Conservation (phyloP, 2,329 filamentous ascomycete species). For the Cordyceps javanica region DNA sequence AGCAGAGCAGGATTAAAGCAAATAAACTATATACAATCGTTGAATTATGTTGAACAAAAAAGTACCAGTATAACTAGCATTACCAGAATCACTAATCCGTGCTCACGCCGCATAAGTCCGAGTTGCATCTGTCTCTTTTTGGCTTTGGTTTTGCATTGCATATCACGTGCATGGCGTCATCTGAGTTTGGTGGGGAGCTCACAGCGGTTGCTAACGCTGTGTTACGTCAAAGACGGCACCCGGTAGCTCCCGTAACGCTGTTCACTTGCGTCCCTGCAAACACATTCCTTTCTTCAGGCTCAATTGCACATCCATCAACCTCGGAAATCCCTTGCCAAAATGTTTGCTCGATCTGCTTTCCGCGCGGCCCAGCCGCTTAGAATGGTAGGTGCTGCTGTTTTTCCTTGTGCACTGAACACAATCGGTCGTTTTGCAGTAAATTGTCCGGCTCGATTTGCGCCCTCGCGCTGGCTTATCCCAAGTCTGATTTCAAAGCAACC, state of each 20-base stretch:
- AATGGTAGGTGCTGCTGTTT: conserved; percentile 43
- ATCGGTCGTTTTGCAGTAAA: not conserved
- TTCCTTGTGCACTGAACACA: not conserved
- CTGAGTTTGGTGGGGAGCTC: conserved; percentile 6
- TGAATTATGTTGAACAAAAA: not conserved
- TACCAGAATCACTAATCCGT: not conserved
- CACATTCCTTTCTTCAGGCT: not conserved
- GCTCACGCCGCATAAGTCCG: not conserved
- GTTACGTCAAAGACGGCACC: conserved; percentile 4
- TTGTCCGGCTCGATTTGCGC: not conserved
- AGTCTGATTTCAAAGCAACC: not conserved
- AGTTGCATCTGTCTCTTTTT: not conserved
- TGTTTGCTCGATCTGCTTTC: conserved; percentile 63
- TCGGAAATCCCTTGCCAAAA: conserved; percentile 30
- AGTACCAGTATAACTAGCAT: not conserved
- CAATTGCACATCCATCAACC: conserved; percentile 18
- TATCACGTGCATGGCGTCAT: conserved; percentile 12
- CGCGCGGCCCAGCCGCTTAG: conserved; percentile 59
- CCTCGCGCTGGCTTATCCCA: too few species aligned
- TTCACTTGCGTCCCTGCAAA: not conserved
- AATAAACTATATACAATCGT: not conserved
- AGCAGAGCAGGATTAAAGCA: not conserved
- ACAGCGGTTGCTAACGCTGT: not conserved
- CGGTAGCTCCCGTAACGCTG: conserved; percentile 8
- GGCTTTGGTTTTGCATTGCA: not conserved